Evolutionary conservation across 2,329 filamentous ascomycete species (phyloP).

Genomic region (Cercospora berteroae): DNA sequence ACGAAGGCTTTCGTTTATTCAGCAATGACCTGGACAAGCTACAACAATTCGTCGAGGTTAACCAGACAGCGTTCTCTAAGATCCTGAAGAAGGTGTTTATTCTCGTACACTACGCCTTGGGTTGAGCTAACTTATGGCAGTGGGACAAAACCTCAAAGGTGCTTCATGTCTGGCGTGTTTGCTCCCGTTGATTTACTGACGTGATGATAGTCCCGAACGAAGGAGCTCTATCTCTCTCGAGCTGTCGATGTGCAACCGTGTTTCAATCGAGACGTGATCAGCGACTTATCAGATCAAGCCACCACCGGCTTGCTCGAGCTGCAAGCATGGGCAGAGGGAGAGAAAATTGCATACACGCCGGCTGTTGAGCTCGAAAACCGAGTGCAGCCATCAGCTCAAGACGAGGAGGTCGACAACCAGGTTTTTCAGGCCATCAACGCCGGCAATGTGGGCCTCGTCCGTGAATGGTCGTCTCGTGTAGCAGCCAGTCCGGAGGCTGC

Average conservation of each 20-base stretch:
- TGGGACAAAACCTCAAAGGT: slow-evolving; percentile 99
- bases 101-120: slow-evolving; percentile 19
- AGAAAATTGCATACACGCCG: slow-evolving; percentile 70
- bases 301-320: slow-evolving; percentile 94
- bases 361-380: slow-evolving; percentile 36
- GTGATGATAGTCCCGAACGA: slow-evolving; percentile 74
- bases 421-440: slow-evolving; percentile 82
- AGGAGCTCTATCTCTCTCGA: slow-evolving; percentile 92
- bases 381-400: slow-evolving; percentile 58
- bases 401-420: slow-evolving; percentile 87
- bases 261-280: slow-evolving; percentile 96
- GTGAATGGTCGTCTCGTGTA: slow-evolving; percentile 77
- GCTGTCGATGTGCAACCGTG: slow-evolving; percentile 97
- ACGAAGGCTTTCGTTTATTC: slow-evolving; percentile 97
- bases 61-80: slow-evolving; percentile 96
- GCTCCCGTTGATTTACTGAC: slow-evolving; percentile 24
- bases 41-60: slow-evolving; percentile 95
- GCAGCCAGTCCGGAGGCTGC: slow-evolving; percentile 58
- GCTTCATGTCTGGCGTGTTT: slow-evolving; percentile 29
- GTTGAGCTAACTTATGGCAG: slow-evolving; percentile 47
- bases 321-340: slow-evolving; percentile 94
- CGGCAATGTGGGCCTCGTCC: slow-evolving; percentile 73
- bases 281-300: slow-evolving; percentile 92
- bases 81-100: slow-evolving; percentile 82
- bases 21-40: slow-evolving; percentile 95